These are phyloP conservation scores for Penicillium manginii DNA, from an alignment of 495 filamentous ascomycete species.

Conservation along the genomic window DNA sequence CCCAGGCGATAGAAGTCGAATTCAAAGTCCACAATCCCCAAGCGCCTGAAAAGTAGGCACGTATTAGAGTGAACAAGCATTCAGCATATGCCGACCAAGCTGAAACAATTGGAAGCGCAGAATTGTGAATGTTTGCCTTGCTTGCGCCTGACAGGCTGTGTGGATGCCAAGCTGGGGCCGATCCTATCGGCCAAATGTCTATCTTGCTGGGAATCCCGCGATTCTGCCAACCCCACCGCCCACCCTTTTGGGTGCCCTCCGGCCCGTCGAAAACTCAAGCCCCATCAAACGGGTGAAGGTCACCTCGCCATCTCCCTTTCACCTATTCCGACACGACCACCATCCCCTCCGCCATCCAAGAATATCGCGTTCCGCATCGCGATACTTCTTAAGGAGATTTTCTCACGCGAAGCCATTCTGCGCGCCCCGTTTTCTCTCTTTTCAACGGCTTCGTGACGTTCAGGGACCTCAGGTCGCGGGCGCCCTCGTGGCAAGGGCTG, in stretches of 20 bases:
- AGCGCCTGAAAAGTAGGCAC: conserved; percentile 36
- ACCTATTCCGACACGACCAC: conserved; percentile 37
- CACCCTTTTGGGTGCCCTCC: background rate
- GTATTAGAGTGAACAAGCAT: conserved; percentile 33
- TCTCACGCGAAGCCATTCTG: conserved; percentile 29
- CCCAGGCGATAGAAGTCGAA: background rate
- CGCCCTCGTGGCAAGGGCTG: conserved; percentile 60
- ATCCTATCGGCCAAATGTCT: no score
- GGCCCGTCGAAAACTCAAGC: conserved; percentile 46
- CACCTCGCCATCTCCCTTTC: conserved; percentile 49
- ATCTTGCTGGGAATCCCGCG: conserved; percentile 15
- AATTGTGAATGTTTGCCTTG: no score
- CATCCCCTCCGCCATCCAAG: conserved; percentile 38
- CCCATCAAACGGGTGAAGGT: conserved; percentile 46
- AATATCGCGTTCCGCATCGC: conserved; percentile 51
- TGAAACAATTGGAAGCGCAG: background rate
- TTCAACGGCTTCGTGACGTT: conserved; percentile 44
- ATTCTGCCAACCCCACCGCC: conserved; percentile 9
- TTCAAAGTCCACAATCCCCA: background rate
- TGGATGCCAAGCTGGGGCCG: conserved; percentile 3
- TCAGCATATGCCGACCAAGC: conserved; percentile 15
- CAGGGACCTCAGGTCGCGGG: conserved; percentile 48
- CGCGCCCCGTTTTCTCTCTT: conserved; percentile 33
- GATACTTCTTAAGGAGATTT: conserved; percentile 38
- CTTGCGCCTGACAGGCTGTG: background rate